Percentiles rank a stretch among this genome's conserved stretches.
Evolutionary conservation across 768 basidiomycete genomes (phyloP).

Genomic region (Crucibulum laeve): DNA sequence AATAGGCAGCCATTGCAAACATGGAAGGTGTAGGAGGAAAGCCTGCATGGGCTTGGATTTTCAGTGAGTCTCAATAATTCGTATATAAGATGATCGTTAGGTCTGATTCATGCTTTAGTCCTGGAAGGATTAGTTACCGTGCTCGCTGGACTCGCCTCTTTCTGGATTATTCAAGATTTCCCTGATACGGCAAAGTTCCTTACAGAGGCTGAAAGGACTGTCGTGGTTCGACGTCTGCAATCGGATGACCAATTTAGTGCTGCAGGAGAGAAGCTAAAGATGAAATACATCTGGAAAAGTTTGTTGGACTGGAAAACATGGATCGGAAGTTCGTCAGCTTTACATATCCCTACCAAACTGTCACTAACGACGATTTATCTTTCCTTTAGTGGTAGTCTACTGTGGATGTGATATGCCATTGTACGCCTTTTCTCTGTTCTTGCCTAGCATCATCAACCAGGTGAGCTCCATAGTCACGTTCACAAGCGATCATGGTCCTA

Average conservation of each 20-base stretch:
- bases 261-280: slow-evolving; percentile 56
- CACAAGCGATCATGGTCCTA: slow-evolving; percentile 1
- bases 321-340: slow-evolving; percentile 38
- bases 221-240: slow-evolving; percentile 64
- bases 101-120: slow-evolving; percentile 24
- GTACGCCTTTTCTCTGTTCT: slow-evolving; percentile 75
- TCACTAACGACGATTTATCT: not conserved
- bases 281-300: slow-evolving; percentile 57
- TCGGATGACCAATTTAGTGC: slow-evolving; percentile 69
- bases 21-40: slow-evolving; percentile 70
- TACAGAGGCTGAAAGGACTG: slow-evolving; percentile 62
- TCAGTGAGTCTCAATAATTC: slow-evolving; percentile 32
- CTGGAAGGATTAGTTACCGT: slow-evolving; percentile 67
- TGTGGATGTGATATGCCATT: slow-evolving; percentile 58
- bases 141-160: slow-evolving; percentile 59
- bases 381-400: slow-evolving; percentile 47
- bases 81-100: not conserved
- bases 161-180: slow-evolving; percentile 80
- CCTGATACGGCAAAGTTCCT: slow-evolving; percentile 80
- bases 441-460: slow-evolving; percentile 74
- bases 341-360: not conserved
- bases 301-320: slow-evolving; percentile 75
- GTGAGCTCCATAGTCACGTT: slow-evolving; percentile 25
- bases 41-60: slow-evolving; percentile 69
- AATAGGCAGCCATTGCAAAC: slow-evolving; percentile 58